These are phyloP conservation scores for Pythium utonaiense DNA, from an alignment of 352 stramenopile species.

Conservation along the genomic window DNA sequence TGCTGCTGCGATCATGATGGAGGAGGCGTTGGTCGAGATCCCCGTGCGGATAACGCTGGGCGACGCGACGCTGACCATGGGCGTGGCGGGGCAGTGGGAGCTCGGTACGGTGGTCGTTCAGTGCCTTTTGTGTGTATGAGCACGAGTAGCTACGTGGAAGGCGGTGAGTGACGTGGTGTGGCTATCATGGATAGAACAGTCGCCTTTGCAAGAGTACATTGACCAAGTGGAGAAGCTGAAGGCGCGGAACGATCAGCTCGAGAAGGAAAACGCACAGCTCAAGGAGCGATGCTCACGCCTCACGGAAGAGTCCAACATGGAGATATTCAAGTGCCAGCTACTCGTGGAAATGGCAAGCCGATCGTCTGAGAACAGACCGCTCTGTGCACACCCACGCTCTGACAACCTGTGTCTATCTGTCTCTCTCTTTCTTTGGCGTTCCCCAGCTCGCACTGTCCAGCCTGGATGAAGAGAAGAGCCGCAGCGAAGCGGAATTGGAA, in stretches of 20 bases:
- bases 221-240: conserved; percentile 33
- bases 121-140: too few species aligned
- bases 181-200: conserved; percentile 39
- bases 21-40: conserved; percentile 32
- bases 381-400: background rate
- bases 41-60: conserved; percentile 61
- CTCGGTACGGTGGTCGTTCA: conserved; percentile 35
- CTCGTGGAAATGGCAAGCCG: conserved; percentile 73
- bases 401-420: conserved; percentile 1
- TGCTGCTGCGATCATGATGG: background rate
- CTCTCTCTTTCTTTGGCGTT: too few species aligned
- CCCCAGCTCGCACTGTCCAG: conserved; percentile 70
- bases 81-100: conserved; percentile 48
- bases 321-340: conserved; percentile 87
- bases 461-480: conserved; percentile 74
- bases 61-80: conserved; percentile 42
- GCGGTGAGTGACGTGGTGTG: background rate
- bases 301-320: conserved; percentile 81
- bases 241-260: conserved; percentile 41
- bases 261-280: conserved; percentile 61
- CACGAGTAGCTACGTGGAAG: too few species aligned
- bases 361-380: background rate
- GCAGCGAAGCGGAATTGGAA: conserved; percentile 56
- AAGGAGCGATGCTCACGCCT: conserved; percentile 54
- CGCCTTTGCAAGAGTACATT: conserved; percentile 40